Evolutionary conservation across 1,284 basidiomycete genomes (phyloP).

Genomic region (Heliocybe sulcata): DNA sequence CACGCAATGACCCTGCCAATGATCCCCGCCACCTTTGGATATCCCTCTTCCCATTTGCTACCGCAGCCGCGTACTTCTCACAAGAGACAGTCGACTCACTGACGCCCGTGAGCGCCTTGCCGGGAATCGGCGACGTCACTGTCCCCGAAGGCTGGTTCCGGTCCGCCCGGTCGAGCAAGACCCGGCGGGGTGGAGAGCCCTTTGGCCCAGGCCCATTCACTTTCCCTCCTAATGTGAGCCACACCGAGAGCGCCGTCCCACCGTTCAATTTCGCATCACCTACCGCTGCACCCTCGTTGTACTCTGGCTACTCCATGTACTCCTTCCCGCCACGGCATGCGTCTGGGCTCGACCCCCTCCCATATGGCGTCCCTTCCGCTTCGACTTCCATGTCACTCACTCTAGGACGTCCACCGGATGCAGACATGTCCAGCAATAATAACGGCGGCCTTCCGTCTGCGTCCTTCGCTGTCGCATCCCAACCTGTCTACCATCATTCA

Average conservation of each 20-base stretch:
- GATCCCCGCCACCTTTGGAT: not conserved
- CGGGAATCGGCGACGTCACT: slow-evolving; percentile 49
- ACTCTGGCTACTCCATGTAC: not conserved
- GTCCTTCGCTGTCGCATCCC: not conserved
- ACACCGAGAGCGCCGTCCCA: not conserved
- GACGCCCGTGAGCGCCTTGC: slow-evolving; percentile 58
- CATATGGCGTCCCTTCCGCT: not conserved
- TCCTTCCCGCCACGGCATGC: not conserved
- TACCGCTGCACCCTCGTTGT: not conserved
- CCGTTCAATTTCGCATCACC: not conserved
- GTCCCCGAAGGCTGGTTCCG: slow-evolving; percentile 73
- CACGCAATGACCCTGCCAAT: not conserved
- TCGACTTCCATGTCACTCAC: not conserved
- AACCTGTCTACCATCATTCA: not conserved
- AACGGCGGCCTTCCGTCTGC: not conserved
- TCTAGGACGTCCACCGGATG: not conserved
- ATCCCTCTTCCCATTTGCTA: slow-evolving; percentile 8
- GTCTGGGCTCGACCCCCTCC: not conserved
- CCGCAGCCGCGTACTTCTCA: slow-evolving; percentile 72
- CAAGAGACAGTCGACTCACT: slow-evolving; percentile 63
- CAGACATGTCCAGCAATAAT: not conserved
- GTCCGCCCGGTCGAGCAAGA: slow-evolving; percentile 64
- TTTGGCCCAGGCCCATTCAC: not conserved
- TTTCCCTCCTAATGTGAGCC: not conserved
- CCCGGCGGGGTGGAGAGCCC: slow-evolving; percentile 43